These are phyloP conservation scores for Cantharellus cinnabarinus DNA, from an alignment of 768 basidiomycete species.

Conservation along the genomic window DNA sequence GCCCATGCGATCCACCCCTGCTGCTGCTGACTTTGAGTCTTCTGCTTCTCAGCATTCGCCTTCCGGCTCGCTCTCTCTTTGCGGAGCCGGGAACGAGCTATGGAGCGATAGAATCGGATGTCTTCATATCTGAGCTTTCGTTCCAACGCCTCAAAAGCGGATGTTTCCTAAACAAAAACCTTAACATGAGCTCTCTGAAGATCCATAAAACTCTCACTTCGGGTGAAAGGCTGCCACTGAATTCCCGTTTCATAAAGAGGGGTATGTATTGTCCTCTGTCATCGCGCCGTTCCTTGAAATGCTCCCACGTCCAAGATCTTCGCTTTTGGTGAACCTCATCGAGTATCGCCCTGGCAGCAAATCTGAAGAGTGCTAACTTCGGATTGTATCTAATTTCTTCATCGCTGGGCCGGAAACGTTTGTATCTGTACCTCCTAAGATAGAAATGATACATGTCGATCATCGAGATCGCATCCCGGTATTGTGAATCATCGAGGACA, in stretches of 20 bases:
- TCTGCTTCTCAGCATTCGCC: conserved; percentile 27
- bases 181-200: not conserved
- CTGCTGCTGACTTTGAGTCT: conserved; percentile 25
- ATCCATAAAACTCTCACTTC: conserved; percentile 22
- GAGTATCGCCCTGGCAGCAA: conserved; percentile 61
- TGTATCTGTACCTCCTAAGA: conserved; percentile 61
- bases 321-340: conserved; percentile 67
- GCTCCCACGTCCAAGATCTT: conserved; percentile 78
- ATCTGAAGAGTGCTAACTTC: conserved; percentile 49
- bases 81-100: conserved; percentile 68
- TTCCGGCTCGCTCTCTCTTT: conserved; percentile 59
- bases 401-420: conserved; percentile 38
- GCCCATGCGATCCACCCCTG: conserved; percentile 39
- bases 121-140: conserved; percentile 79
- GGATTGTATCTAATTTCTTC: conserved; percentile 36
- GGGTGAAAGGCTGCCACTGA: conserved; percentile 27
- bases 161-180: conserved; percentile 1
- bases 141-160: conserved; percentile 41
- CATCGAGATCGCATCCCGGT: conserved; percentile 78
- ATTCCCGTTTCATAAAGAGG: conserved; percentile 55
- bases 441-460: conserved; percentile 96
- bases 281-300: conserved; percentile 73
- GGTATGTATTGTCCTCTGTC: conserved; percentile 70
- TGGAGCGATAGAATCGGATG: conserved; percentile 90
- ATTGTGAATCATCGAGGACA: conserved; percentile 81